Evolutionary conservation across 148 eudicot genomes (phyloP).

Genomic region (Arbutus unedo): DNA sequence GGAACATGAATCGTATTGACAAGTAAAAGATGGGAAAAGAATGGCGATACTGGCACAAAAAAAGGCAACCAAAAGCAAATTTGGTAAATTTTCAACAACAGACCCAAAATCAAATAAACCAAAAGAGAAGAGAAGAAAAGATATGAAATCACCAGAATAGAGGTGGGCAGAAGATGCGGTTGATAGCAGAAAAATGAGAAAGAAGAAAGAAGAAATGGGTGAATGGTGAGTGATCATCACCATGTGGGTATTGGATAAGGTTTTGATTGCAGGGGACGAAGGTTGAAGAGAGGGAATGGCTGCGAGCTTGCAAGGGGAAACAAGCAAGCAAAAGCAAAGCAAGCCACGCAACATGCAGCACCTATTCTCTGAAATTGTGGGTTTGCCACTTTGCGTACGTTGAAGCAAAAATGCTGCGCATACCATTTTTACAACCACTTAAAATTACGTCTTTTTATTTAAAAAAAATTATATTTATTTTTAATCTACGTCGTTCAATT

Average conservation of each 20-base stretch:
- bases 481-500: no score
- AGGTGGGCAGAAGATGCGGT: neutral
- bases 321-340: neutral
- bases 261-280: neutral
- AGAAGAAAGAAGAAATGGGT: neutral
- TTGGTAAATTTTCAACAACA: neutral
- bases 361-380: neutral
- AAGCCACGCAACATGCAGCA: neutral
- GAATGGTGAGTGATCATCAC: neutral
- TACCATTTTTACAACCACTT: no score
- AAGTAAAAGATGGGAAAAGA: no score
- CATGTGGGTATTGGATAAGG: neutral
- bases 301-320: neutral
- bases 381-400: no score
- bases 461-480: no score
- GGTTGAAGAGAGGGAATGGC: neutral
- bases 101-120: neutral
- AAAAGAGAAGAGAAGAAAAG: neutral
- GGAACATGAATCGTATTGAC: no score
- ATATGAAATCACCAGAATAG: conserved; percentile 17
- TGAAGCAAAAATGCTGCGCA: no score
- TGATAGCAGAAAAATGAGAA: conserved; percentile 4
- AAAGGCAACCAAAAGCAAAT: no score
- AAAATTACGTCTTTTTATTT: no score
- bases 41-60: no score